Base-by-base conservation (phyloP, 2,329 filamentous ascomycete species). In the Emydomyces testavorans region DNA sequence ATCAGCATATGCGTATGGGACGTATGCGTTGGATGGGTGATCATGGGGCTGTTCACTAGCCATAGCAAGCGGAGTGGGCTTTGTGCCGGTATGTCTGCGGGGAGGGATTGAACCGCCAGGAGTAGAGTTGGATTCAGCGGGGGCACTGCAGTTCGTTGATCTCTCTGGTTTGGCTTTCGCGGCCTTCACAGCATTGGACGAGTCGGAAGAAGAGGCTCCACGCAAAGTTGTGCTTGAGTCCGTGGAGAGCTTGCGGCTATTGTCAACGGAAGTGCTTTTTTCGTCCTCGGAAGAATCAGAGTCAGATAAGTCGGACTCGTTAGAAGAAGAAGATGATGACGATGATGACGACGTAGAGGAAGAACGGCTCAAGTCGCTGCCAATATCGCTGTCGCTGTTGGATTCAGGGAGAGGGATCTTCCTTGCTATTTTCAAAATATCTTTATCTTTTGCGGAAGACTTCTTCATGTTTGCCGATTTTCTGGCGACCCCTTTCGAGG, bases 1-100 rank as follows among this genome's bases (percentile, higher is more conserved):
- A 58, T 92, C 83, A 20, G 89, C 90, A 68, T 96, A 98, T 54
- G 84, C 82, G 64, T 95, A 87, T 18, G 80, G 74, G 8, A 86
- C 74, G 63, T 90, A 96, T 11, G 77, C 78, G 67, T 96, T 95
- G 57, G 82, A 88, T 2, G 79, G 57, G 88, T 82, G 58, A 72
- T 77, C 18, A 85, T 83, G 53, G 70, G 69, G 57, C 78, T 77
- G 63, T 82, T 76, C 65, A 77, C 79, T 61, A 78, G 78, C 62
- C 86, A 85, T 59, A 81, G 85, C 52, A 78, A 93, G 71, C 85
- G 95, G 56, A 76, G 88, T 64, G 76, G 76, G 63, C 75, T 81
- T 54, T 69, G 73, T 67, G 51, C 63, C 72, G 40, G 58, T 65
- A 60, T 68, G 72, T 56, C 61, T 64, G 60, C 68, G 70, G 47